Base-by-base conservation (phyloP, 2,329 filamentous ascomycete species). In the Pseudocercospora vitis region DNA sequence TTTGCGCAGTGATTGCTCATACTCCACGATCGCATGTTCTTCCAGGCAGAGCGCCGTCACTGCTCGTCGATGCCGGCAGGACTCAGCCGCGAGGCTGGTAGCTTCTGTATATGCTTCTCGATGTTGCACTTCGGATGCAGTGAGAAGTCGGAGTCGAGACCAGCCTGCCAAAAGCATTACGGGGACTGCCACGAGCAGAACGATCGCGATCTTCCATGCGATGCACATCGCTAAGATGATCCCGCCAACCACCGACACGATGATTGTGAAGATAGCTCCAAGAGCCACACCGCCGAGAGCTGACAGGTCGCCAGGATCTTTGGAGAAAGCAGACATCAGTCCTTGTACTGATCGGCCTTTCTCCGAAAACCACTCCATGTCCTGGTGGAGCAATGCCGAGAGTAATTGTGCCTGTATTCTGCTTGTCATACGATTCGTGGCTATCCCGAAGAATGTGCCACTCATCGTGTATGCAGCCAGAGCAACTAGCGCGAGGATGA, bases 11-110 rank as follows among this genome's bases (percentile, higher is more conserved):
- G 70, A 69, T 2, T 63, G 61, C 39, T 64, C 65, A 50, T 77
- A 77, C 8, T 66, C 54, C 11, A 65, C 56, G 14, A 75, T 61
- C 12, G 76, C 68, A 33, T 72, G 66, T 5, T 66, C 60, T 55
- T 77, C 74, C 5, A 74, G 64, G 5, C 73, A 72, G 8, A 76
- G 70, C 1, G 73, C 69, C 2, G 74, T 71, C 11, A 77, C 78
- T 23, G 86, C 88, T 61, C 84, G 82, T 68, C 86, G 84, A 1
- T 80, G 81, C 48, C 81, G 79, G 46, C 86, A 83, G 1, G 85
- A 84, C 61, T 89, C 86, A 4, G 84, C 82, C 1, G 84, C 84
- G 48, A 88, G 79, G 4, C 80, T 78, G 12, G 85, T 81, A 1
- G 86, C 83, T 37, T 79, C 78, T 5, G 81, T 78, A 60, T 86